A percentile compares a stretch with the other conserved stretches of the same genome.
Conservation (phyloP, 306 rosid species). For the Lathyrus aphaca region DNA sequence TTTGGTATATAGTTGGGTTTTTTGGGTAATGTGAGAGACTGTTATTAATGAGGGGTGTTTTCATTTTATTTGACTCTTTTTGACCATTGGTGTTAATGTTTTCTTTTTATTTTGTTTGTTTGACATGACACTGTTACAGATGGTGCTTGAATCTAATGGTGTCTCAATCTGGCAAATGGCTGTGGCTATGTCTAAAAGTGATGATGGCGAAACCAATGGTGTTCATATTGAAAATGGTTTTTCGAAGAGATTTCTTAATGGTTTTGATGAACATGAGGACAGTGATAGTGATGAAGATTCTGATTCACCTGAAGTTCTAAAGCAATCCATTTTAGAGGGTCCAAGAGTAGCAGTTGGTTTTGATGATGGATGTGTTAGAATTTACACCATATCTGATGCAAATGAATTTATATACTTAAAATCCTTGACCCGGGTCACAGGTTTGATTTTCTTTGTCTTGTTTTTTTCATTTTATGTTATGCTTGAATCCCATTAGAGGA, state of each 20-base stretch:
- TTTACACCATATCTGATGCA: constrained; percentile 56
- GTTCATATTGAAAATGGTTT: constrained; percentile 52
- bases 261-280: constrained; percentile 42
- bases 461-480: background rate
- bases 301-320: constrained; percentile 40
- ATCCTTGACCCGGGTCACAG: constrained; percentile 81
- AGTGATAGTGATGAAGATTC: constrained; percentile 72
- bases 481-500: background rate
- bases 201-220: constrained; percentile 31
- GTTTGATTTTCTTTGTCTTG: constrained; percentile 55
- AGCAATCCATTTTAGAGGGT: constrained; percentile 40
- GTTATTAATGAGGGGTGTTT: background rate
- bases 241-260: constrained; percentile 23
- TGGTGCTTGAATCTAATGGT: constrained; percentile 63
- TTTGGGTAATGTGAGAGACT: no score
- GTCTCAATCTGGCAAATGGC: constrained; percentile 95
- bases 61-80: background rate
- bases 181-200: constrained; percentile 47
- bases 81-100: background rate
- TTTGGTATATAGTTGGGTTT: no score
- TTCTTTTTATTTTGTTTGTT: background rate
- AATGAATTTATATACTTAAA: constrained; percentile 69
- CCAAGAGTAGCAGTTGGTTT: constrained; percentile 70
- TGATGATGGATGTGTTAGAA: constrained; percentile 77
- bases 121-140: constrained; percentile 47